Evolutionary conservation across 192 early-diverging fungal genomes (phyloP), one percentile per base, ranked within the genome.

Genomic region (Coemansia sp.): DNA sequence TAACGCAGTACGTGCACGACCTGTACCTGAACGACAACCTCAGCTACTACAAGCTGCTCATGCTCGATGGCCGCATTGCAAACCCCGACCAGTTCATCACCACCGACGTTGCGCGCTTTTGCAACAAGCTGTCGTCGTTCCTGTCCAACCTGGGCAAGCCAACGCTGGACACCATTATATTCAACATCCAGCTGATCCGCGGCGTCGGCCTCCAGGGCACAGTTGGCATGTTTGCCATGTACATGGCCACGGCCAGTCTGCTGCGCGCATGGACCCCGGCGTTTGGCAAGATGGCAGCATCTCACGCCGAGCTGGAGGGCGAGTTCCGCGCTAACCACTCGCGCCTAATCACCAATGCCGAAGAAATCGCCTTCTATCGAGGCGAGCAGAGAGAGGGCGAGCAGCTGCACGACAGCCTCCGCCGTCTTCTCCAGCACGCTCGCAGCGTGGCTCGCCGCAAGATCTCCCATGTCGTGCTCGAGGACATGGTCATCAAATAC

Each of bases 401-500:
- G 20, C 91, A 93, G 59, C 76, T 98, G 70, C 87, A 93, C 59
- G 75, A 82, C 56, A 90, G 87, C 59, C 95, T 95, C 71, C 76
- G 78, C 63, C 73, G 84, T 13, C 84, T 99, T 8, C 87, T 95
- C 58, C 75, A 84, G 32, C 97, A 99, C 66, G 87, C 95, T 61
- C 92, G 92, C 62, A 82, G 84, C 32, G 90, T 97, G 41, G 94
- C 92, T 72, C 84, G 86, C 29, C 85, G 90, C 75, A 89, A 92
- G 49, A 89, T 99, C 62, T 87, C 87, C 76, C 91, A 97, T 69
- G 87, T 90, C 12, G 94, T 99, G 90, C 80, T 99, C 61, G 97
- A 99, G 75, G 96, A 98, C 70, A 95, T 96, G 83, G 84, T 98
- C 24, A 94, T 98, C 82, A 98, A 98, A 78, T 98, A 98, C 82